Conservation (phyloP, 352 stramenopile species). For the Thalassiosira mediterranea region DNA sequence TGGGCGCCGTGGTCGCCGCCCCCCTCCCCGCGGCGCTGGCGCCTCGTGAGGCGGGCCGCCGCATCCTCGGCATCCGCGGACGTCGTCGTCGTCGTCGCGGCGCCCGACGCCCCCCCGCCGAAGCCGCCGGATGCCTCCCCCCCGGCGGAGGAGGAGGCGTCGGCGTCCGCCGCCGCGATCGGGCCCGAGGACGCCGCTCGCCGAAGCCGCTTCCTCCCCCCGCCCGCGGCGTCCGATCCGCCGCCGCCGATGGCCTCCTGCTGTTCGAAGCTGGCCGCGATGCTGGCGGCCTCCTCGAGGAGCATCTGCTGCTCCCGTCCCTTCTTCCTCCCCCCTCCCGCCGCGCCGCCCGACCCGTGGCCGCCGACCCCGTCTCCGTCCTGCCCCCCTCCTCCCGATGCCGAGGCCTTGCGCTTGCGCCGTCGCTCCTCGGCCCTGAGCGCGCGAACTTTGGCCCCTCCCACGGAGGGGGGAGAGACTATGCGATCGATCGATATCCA, state of each 20-base stretch:
- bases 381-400: slow-evolving; percentile 19
- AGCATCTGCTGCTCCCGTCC: neutral
- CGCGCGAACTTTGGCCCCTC: slow-evolving; percentile 79
- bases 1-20: no score
- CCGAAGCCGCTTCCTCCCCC: neutral
- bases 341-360: no score
- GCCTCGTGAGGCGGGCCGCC: slow-evolving; percentile 28
- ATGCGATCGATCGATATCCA: slow-evolving; percentile 85
- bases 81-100: neutral
- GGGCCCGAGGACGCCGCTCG: neutral
- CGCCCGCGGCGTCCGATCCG: no score
- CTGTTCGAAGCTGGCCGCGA: no score
- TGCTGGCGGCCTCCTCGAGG: no score
- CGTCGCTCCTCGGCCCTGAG: slow-evolving; percentile 72
- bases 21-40: slow-evolving; percentile 15
- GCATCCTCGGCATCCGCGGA: slow-evolving; percentile 2
- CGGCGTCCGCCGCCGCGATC: neutral
- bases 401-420: slow-evolving; percentile 24
- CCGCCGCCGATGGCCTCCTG: no score
- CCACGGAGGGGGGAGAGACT: slow-evolving; percentile 82
- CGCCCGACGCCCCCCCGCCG: neutral
- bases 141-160: no score
- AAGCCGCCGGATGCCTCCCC: neutral
- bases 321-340: slow-evolving; percentile 6
- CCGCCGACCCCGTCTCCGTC: slow-evolving; percentile 20